phyloP scores from a whole-genome alignment of 768 basidiomycete genomes.

The Russula ochroleuca region DNA sequence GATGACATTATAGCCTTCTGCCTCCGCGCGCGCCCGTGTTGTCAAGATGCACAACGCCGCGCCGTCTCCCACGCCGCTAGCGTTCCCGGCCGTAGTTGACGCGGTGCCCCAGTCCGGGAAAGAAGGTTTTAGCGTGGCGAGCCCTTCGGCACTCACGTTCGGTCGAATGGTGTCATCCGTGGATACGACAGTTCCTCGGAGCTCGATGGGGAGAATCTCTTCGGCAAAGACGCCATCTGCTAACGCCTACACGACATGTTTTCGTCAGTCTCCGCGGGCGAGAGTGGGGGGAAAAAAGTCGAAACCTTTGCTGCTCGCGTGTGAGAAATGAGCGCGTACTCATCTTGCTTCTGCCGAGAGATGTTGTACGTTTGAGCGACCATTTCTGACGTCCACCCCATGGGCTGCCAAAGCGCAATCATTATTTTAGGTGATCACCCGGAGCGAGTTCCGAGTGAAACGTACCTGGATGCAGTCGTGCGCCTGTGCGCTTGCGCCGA shows the following conservation, averaged over 20 bases:
- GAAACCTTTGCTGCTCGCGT: conserved; percentile 64
- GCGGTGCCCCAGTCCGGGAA: conserved; percentile 76
- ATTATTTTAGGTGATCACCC: conserved; percentile 5
- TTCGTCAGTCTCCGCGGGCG: background rate
- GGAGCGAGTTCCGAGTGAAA: background rate
- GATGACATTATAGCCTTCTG: conserved; percentile 71
- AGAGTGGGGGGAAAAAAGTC: background rate
- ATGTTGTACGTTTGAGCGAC: conserved; percentile 77
- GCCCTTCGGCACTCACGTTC: conserved; percentile 73
- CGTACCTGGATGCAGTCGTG: conserved; percentile 71
- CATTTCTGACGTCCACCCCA: conserved; percentile 96
- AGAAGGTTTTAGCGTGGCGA: conserved; percentile 76
- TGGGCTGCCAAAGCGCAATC: conserved; percentile 49
- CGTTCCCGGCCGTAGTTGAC: conserved; percentile 78
- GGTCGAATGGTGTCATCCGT: conserved; percentile 85
- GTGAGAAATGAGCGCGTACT: conserved; percentile 86
- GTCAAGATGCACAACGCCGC: conserved; percentile 82
- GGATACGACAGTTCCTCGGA: conserved; percentile 61
- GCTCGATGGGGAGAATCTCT: conserved; percentile 85
- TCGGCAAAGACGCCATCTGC: conserved; percentile 69
- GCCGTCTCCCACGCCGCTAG: conserved; percentile 89
- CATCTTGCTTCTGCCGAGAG: conserved; percentile 78
- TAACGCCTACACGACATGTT: conserved; percentile 46
- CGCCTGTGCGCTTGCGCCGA: conserved; percentile 58
- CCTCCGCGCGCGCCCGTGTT: conserved; percentile 70